Conservation (phyloP, 1,139 yeast species). For the Zhuliangozyma blackwelliae region DNA sequence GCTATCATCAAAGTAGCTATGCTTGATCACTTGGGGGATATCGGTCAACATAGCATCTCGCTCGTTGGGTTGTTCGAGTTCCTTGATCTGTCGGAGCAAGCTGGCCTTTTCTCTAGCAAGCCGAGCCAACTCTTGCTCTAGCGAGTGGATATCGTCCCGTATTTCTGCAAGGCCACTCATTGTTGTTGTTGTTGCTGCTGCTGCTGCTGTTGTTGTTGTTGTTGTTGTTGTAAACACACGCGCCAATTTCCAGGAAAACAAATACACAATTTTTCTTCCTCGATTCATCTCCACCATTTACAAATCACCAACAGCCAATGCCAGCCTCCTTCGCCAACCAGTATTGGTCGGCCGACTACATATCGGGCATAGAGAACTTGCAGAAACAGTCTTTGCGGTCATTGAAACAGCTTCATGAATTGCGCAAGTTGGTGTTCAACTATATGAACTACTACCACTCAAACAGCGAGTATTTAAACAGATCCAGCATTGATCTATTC, state of each 20-base stretch:
- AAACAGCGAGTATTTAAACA: conserved; percentile 32
- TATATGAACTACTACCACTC: conserved; percentile 36
- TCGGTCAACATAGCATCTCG: background rate
- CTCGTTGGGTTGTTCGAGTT: no score
- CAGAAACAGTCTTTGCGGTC: conserved; percentile 30
- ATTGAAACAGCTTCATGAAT: conserved; percentile 38
- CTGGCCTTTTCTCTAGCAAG: no score
- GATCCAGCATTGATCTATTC: conserved; percentile 22
- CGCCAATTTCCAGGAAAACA: no score
- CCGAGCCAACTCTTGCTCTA: no score
- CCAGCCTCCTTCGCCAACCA: conserved; percentile 20
- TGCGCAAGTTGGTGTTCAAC: conserved; percentile 35
- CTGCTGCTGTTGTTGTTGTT: no score
- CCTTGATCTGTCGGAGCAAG: no score
- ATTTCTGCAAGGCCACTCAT: no score
- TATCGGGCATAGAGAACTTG: conserved; percentile 31
- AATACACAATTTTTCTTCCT: no score
- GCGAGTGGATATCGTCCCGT: no score
- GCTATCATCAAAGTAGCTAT: conserved; percentile 27
- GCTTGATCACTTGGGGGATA: conserved; percentile 17
- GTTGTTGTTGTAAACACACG: no score
- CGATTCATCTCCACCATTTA: no score
- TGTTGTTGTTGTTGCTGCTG: no score
- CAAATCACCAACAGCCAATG: background rate
- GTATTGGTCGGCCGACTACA: conserved; percentile 45